phyloP scores from a whole-genome alignment of 768 basidiomycete genomes.

The Naganishia friedmannii region DNA sequence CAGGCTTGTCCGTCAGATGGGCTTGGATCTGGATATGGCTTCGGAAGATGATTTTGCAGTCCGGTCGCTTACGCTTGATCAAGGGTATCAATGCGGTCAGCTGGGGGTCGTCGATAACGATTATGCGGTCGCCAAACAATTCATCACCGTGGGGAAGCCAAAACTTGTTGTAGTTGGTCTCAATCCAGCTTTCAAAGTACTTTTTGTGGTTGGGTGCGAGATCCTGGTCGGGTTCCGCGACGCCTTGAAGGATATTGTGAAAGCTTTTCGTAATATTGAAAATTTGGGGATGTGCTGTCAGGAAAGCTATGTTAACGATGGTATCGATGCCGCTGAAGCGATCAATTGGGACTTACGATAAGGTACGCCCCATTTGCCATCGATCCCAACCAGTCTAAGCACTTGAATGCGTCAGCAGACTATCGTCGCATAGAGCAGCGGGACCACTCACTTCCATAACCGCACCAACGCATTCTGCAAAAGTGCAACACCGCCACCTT shows the following conservation, averaged over 20 bases:
- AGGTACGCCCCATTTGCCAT: slow-evolving; percentile 70
- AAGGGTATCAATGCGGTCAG: slow-evolving; percentile 88
- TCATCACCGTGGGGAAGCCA: slow-evolving; percentile 58
- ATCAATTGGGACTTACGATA: slow-evolving; percentile 35
- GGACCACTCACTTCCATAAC: slow-evolving; percentile 58
- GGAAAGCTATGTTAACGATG: slow-evolving; percentile 65
- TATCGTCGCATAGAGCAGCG: not conserved
- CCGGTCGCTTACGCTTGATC: slow-evolving; percentile 78
- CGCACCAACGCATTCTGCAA: slow-evolving; percentile 94
- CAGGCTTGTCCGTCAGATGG: slow-evolving; percentile 75
- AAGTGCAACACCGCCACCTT: slow-evolving; percentile 96
- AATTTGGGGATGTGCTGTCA: slow-evolving; percentile 77
- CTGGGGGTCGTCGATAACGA: slow-evolving; percentile 68
- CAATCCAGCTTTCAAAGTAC: slow-evolving; percentile 68
- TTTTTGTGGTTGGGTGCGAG: slow-evolving; percentile 75
- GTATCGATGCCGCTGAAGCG: slow-evolving; percentile 27
- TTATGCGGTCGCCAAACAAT: slow-evolving; percentile 60
- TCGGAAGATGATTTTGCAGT: slow-evolving; percentile 84
- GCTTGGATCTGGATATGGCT: slow-evolving; percentile 84
- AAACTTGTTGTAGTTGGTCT: slow-evolving; percentile 67
- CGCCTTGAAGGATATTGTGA: slow-evolving; percentile 71
- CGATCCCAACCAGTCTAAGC: slow-evolving; percentile 62
- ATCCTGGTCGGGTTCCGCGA: slow-evolving; percentile 72
- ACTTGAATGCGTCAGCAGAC: too few relatives aligned
- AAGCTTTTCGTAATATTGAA: slow-evolving; percentile 73